Base-by-base conservation (phyloP, 2,329 filamentous ascomycete species). In the Tolypocladium amazonense region DNA sequence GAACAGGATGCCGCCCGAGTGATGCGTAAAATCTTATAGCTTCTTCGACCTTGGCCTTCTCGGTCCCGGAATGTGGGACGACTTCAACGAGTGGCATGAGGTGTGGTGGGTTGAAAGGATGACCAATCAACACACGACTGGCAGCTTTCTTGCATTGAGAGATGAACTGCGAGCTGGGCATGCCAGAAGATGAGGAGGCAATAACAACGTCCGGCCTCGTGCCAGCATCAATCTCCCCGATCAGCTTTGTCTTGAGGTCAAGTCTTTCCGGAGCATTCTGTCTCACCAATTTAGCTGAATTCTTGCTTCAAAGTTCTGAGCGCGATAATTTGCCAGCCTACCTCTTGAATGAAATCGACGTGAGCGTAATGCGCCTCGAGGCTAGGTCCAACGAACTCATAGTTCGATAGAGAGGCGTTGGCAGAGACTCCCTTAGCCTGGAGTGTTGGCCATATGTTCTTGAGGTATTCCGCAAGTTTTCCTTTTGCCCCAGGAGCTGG, bases 31-130 rank as follows among this genome's bases (percentile, higher is more conserved):
- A 57, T 8, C 12, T 27, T 15, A 57, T 8, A 8, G 56, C 56
- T 2, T 8, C 11, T 7, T 30, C 39, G 20, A 57, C 25, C 18
- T 12, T 41, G 4, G 38, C 56, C 27, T 27, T 20, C 6, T 66
- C 59, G 0, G 75, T 77, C 47, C 65, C 63, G 1, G 62, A 56
- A 2, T 73, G 71, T 11, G 72, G 73, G 1, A 78, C 76, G 0
- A 79, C 73, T 64, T 80, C 77, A 25, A 79, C 75, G 18, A 79
- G 68, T 1, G 76, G 77, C 25, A 79, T 76, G 23, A 80, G 67
- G 62, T 79, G 77, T 7, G 77, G 77, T 11, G 77, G 77, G 62
- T 80, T 79, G 68, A 79, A 79, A 0, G 77, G 77, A 62, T 79
- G 77, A 4, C 76, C 76, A 33, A 79, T 71, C 1, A 77, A 64